These are phyloP conservation scores for Yarrowia alimentaria DNA, from an alignment of 805 yeast genomes.

Conservation along the genomic window DNA sequence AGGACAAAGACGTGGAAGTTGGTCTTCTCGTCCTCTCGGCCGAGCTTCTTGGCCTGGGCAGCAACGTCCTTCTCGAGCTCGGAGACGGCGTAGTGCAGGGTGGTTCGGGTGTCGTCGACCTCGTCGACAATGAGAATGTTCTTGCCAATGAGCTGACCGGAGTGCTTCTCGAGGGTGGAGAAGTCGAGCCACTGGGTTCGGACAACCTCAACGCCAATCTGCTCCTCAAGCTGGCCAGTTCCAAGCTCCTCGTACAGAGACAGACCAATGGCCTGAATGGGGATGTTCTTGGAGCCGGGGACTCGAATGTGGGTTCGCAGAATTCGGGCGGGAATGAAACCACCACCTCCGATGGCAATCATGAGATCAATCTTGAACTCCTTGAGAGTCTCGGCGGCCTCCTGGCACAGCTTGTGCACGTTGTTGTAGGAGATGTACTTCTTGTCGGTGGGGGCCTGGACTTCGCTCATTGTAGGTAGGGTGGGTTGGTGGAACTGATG, in stretches of 20 bases:
- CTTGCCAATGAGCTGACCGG: conserved; percentile 77
- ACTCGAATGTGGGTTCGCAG: conserved; percentile 87
- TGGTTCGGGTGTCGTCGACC: conserved; percentile 90
- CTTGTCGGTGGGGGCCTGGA: conserved; percentile 38
- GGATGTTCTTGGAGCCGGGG: conserved; percentile 81
- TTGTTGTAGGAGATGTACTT: conserved; percentile 71
- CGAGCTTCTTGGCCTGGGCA: conserved; percentile 57
- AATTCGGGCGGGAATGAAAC: conserved; percentile 96
- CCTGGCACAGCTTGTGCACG: conserved; percentile 79
- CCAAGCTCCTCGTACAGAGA: conserved; percentile 84
- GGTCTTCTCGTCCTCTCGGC: conserved; percentile 60
- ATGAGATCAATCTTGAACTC: conserved; percentile 81
- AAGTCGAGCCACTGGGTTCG: conserved; percentile 91
- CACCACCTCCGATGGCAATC: conserved; percentile 96
- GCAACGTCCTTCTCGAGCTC: conserved; percentile 69
- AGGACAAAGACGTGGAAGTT: conserved; percentile 74
- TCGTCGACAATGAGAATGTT: conserved; percentile 81
- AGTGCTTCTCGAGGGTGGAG: conserved; percentile 64
- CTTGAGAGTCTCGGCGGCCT: conserved; percentile 54
- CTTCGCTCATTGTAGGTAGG: conserved; percentile 15
- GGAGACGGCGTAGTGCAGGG: conserved; percentile 76
- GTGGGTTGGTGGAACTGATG: conserved; percentile 11
- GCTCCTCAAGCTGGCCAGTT: conserved; percentile 48
- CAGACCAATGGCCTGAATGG: conserved; percentile 92
- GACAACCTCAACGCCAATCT: conserved; percentile 74